These are phyloP conservation scores for Blepharisma japonicum DNA, from an alignment of 73 alveolate genomes.

Conservation along the genomic window DNA sequence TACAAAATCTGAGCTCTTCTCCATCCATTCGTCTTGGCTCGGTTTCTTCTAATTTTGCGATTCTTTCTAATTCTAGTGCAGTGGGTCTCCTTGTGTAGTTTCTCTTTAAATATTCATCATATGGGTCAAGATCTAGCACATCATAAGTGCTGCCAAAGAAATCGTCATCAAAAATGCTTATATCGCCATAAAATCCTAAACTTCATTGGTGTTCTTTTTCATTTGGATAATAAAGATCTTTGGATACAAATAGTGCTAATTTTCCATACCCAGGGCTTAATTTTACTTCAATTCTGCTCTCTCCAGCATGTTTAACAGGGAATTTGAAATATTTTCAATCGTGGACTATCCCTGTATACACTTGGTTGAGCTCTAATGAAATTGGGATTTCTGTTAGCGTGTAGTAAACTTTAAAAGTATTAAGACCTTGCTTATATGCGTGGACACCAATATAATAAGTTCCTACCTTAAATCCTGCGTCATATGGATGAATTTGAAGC, in stretches of 20 bases:
- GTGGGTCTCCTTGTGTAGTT: conserved; percentile 3
- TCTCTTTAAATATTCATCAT: neutral
- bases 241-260: neutral
- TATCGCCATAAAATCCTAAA: neutral
- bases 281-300: neutral
- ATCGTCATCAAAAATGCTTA: neutral
- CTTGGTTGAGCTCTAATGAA: neutral
- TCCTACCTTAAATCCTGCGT: conserved; percentile 37
- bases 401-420: conserved; percentile 12
- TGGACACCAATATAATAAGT: conserved; percentile 38
- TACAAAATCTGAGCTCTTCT: conserved; percentile 11
- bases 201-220: conserved; percentile 8
- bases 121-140: conserved; percentile 5
- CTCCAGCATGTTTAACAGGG: neutral
- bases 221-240: neutral
- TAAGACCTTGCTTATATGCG: conserved; percentile 47
- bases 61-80: neutral
- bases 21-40: neutral
- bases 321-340: neutral
- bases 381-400: neutral
- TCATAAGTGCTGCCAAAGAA: neutral
- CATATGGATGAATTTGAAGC: conserved; percentile 44
- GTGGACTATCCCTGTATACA: neutral
- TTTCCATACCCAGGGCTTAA: neutral
- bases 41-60: neutral